These are phyloP conservation scores for Rhizophagus prolifer DNA, from an alignment of 192 early-diverging fungal genomes.

Conservation along the genomic window DNA sequence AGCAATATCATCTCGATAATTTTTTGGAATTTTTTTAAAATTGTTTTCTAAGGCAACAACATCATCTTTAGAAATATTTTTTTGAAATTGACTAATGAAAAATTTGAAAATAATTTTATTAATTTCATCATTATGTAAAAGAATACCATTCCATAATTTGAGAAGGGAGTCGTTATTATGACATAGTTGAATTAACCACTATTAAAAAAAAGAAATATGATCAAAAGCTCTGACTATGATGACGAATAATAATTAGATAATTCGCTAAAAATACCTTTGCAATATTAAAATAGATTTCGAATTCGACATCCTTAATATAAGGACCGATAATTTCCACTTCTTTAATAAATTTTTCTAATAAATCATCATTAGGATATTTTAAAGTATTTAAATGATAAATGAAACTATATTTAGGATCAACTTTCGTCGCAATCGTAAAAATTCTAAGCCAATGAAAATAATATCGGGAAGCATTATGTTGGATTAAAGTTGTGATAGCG, in stretches of 20 bases:
- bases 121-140: not conserved
- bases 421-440: not conserved
- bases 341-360: not conserved
- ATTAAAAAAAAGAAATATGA: not conserved
- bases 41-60: not conserved
- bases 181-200: constrained; percentile 3
- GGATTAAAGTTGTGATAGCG: not conserved
- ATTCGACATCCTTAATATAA: not conserved
- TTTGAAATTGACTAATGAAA: not conserved
- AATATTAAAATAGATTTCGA: not conserved
- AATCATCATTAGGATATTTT: not conserved
- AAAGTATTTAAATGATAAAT: not conserved
- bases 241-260: too few relatives aligned
- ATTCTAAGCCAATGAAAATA: not conserved
- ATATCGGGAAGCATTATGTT: not conserved
- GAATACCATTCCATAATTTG: not conserved
- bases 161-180: not conserved
- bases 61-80: not conserved
- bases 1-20: too few relatives aligned
- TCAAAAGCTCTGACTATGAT: too few relatives aligned
- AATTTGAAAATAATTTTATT: not conserved
- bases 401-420: constrained; percentile 1
- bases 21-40: too few relatives aligned
- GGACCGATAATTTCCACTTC: not conserved
- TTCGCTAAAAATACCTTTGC: not conserved